Evolutionary conservation across 2,329 filamentous ascomycete genomes (phyloP), one percentile per base, ranked within the genome.

Genomic region (Aspergillus candidus): DNA sequence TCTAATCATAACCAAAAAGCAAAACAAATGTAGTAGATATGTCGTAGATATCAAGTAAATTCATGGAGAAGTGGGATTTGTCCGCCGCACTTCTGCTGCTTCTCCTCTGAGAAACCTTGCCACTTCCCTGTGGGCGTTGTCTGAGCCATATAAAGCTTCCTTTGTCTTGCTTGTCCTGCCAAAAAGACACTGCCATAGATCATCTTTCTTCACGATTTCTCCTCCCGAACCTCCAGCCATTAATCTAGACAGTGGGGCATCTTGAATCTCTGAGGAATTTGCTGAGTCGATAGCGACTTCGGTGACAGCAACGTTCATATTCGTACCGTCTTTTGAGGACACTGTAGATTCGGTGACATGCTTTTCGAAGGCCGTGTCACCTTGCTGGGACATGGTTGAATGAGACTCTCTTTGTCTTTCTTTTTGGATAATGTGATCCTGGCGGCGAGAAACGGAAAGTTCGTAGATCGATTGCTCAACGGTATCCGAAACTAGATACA

Each of bases 381-480:
- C 22, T 27, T 27, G 22, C 22, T 10, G 22, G 22, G 13, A 53
- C 46, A 15, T 22, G 4, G 11, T 13, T 11, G 33, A 48, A 4
- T 36, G 44, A 13, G 41, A 53, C 44, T 62, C 53, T 38, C 59
- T 57, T 50, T 62, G 58, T 42, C 56, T 67, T 52, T 59, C 66
- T 44, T 61, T 71, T 37, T 62, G 71, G 2, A 74, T 76, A 62
- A 96, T 84, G 59, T 96, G 88, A 44, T 84, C 80, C 55, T 95
- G 71, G 3, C 91, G 82, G 22, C 89, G 77, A 47, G 77, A 75
- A 1, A 94, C 88, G 0, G 88, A 93, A 30, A 96, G 78, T 47
- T 90, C 81, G 67, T 97, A 89, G 50, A 97, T 94, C 2, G 85
- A 85, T 68, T 94, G 85, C 61, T 98, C 93, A 0, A 97, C 88